Evolutionary conservation across 1,139 yeast species (phyloP), one percentile per base, ranked within the genome.

Genomic region (Hyphopichia khmerensis): DNA sequence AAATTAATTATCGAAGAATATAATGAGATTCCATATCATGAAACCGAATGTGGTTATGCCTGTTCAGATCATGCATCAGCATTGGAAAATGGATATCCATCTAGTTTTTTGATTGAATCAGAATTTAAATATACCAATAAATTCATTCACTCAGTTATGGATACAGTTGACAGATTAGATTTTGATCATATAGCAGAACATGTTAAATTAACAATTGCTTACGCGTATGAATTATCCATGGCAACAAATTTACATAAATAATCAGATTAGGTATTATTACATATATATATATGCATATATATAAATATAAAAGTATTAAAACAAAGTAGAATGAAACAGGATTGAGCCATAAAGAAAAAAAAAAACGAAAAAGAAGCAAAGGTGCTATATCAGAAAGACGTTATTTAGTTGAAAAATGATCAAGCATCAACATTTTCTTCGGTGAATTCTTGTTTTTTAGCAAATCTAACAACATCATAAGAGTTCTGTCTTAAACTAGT

Each of bases 21-120:
- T 65, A 77, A 89, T 53, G 55, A 64, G 16, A 85, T 90, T 47
- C 84, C 88, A 4, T 84, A 78, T 54, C 81, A 75, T 35, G 95
- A 85, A 55, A 85, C 95, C 9, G 53, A 69, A 43, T 91, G 98
- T 66, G 96, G 96, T 0, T 90, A 90, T 56, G 95, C 96, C 0
- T 90, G 98, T 64, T 85, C 95, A 23, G 98, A 91, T 63, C 96
- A 90, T 62, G 87, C 95, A 3, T 82, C 95, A 40, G 96, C 96
- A 2, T 64, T 82, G 41, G 84, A 85, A 59, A 80, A 79, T 52
- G 96, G 97, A 1, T 88, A 75, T 61, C 96, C 97, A 10, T 77
- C 89, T 16, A 77, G 90, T 33, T 87, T 89, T 62, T 84, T 88
- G 43, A 79, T 87, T 49, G 99, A 91, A 63, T 75, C 88, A 40